Base-by-base conservation (phyloP, 2,329 filamentous ascomycete genomes). In the Raffaelea arxii region DNA sequence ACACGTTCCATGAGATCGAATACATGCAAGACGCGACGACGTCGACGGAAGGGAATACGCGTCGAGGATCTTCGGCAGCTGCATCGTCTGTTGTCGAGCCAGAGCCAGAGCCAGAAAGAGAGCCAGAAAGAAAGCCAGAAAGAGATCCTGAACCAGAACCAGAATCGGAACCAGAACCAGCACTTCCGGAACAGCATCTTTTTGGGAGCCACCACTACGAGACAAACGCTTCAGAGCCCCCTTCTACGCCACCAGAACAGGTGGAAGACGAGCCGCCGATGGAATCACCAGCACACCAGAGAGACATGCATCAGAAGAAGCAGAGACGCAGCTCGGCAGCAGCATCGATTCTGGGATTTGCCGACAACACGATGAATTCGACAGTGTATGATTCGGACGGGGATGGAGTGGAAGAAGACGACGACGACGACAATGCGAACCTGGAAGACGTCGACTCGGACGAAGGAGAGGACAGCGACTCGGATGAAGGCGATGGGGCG, bases 1-100 rank as follows among this genome's bases (percentile, higher is more conserved):
- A 98, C 62, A 98, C 92, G 1, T 97, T 94, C 75, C 90, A 97
- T 59, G 90, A 92, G 47, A 79, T 96, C 39, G 91, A 97, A 59
- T 85, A 90, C 52, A 76, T 81, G 60, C 88, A 90, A 58, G 90
- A 96, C 60, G 87, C 87, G 19, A 94, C 89, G 1, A 85, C 83
- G 7, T 84, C 85, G 0, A 84, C 82, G 1, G 86, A 91, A 53
- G 80, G 82, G 11, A 87, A 82, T 16, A 86, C 85, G 12, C 72
- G 87, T 55, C 77, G 86, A 51, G 79, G 82, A 44, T 92, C 88
- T 4, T 78, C 76, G 14, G 61, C 75, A 25, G 69, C 61, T 2
- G 58, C 59, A 2, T 58, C 58, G n/a, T 54, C 63, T 2, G 51
- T 54, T 21, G 67, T 21, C 67, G 80, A 44, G 11, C 10, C 41